Evolutionary conservation across 1,139 yeast genomes (phyloP), one percentile per base, ranked within the genome.

Genomic region (Saccharomyces uvarum): DNA sequence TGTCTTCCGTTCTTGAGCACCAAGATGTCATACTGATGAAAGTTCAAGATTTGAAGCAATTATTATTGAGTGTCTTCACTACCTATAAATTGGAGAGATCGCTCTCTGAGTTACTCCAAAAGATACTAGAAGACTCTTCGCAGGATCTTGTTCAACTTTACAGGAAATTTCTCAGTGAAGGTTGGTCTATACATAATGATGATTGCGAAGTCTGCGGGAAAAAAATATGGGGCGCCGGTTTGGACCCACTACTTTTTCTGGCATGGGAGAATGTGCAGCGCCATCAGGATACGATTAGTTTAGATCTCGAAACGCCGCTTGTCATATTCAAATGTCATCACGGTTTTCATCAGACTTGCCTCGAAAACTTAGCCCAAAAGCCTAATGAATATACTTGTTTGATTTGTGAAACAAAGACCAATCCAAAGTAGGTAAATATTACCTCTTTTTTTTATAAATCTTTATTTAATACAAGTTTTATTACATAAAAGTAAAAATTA

Each of bases 131-230:
- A 41, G 55, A 57, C 4, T 61, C 67, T 2, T 62, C 70, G 0
- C 49, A 53, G 6, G 58, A 53, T 4, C 57, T 61, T 41, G 57
- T 62, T n/a, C 41, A 51, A 5, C 14, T 47, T 13, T 64, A 67
- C 51, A 56, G 57, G 19, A 50, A 27, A n/a, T 50, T 50, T 2
- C 51, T 63, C 26, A 51, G 48, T 19, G 70, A 71, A 52, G 96
- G 96, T 0, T 84, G 93, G 88, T 70, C 80, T 1, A 77, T 84
- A 3, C 67, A 73, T 2, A 70, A 70, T 27, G 70, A 76, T 50
- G 77, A 74, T 48, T 89, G 97, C 69, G 85, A 86, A 49, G 78
- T 84, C 0, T 89, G 97, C 68, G 89, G 87, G 1, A 81, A 80
- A 59, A 71, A 72, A 32, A 70, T 88, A 44, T 81, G 87, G 79